Evolutionary conservation across 495 filamentous ascomycete genomes (phyloP), one percentile per base, ranked within the genome.

Genomic region (Emericellopsis terricola): DNA sequence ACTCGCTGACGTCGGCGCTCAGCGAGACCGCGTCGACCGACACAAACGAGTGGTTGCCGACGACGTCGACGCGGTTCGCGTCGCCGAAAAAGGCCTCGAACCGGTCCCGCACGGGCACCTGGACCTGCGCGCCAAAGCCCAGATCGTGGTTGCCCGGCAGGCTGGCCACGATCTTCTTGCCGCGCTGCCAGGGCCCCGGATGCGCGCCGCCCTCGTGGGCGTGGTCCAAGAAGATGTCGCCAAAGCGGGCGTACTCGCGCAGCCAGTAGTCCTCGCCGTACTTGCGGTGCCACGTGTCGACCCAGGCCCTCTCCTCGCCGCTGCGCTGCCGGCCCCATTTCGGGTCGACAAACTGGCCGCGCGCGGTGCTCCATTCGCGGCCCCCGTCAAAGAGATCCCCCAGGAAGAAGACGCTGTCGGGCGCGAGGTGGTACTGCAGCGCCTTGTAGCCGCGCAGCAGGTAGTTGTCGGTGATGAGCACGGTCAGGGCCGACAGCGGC

Each of bases 301-400:
- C 59, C 24, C 55, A 57, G 16, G 56, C 56, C 37, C 56, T 44
- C 41, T 69, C 65, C 17, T 50, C 39, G 8, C 53, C 50, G n/a
- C 64, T 61, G 18, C 67, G 57, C 28, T 56, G 49, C 2, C 44
- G 51, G 36, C 54, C 60, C 65, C 65, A 71, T 31, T 51, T 51
- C 0, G 79, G 73, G 35, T 79, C 81, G 21, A 62, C 53, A 36
- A 68, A 77, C 15, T 65, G 58, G 6, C 59, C 55, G 9, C 56
- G 56, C 9, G 50, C 53, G 17, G 81, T 81, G 34, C 75, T 76
- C 91, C 91, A 99, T 56, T 99, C 91, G 44, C 91, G 67, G 10
- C 91, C 91, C 2, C 91, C 91, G 46, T 99, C 91, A 43, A 99
- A 94, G 1, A 99, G 62, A 46, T 99, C 91, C 3, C 91, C 91